Conservation (phyloP, 371 early-diverging fungal genomes). For the Rhizomucor pusillus region DNA sequence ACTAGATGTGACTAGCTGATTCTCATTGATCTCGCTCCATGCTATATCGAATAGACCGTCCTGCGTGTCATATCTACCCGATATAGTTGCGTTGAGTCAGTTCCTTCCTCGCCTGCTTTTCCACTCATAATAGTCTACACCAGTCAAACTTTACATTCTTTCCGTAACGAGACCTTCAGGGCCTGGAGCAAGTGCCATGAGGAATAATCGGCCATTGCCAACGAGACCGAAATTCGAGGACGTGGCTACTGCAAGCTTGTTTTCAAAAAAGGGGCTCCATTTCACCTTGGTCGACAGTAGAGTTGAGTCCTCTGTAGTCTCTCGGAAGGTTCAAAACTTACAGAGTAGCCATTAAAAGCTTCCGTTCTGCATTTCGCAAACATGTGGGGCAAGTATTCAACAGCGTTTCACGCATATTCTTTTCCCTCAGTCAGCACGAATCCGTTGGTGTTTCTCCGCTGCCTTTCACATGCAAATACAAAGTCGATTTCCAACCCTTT, state of each 20-base stretch:
- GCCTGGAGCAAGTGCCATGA: conserved; percentile 51
- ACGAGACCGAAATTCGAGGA: conserved; percentile 95
- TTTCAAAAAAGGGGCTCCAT: conserved; percentile 93
- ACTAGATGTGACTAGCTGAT: conserved; percentile 85
- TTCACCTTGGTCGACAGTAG: conserved; percentile 53
- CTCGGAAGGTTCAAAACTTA: conserved; percentile 21
- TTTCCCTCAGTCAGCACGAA: too few species aligned
- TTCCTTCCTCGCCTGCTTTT: neutral
- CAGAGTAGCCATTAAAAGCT: conserved; percentile 67
- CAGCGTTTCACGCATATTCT: too few species aligned
- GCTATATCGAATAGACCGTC: conserved; percentile 92
- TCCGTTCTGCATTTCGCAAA: too few species aligned
- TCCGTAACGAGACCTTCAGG: conserved; percentile 63
- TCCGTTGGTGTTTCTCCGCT: too few species aligned
- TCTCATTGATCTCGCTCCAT: conserved; percentile 94
- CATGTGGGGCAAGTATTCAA: too few species aligned
- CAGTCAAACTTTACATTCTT: conserved; percentile 61
- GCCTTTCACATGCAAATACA: too few species aligned
- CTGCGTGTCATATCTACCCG: conserved; percentile 86
- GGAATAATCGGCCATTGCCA: conserved; percentile 88
- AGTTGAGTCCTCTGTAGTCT: neutral
- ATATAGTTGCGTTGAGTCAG: neutral
- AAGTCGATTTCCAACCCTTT: too few species aligned
- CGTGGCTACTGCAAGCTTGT: conserved; percentile 83
- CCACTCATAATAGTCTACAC: neutral